Conservation (phyloP, 306 rosid species). For the Acacia acuminata region DNA sequence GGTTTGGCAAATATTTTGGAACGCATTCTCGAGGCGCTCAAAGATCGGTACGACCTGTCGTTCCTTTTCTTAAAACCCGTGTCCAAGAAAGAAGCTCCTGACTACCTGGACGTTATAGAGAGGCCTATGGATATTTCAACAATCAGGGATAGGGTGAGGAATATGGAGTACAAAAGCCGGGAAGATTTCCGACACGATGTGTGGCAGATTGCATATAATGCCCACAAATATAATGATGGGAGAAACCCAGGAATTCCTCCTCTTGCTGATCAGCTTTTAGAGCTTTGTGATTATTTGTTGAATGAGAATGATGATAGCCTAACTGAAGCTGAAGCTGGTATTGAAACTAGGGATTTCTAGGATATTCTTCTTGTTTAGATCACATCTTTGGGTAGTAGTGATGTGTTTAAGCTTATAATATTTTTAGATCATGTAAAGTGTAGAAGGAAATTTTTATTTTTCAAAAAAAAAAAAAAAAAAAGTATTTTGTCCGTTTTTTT, state of each 20-base stretch:
- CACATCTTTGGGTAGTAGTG: not conserved
- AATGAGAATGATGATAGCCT: slow-evolving; percentile 73
- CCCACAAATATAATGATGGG: slow-evolving; percentile 81
- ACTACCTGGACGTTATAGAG: slow-evolving; percentile 74
- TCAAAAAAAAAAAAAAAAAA: not conserved
- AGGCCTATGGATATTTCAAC: slow-evolving; percentile 91
- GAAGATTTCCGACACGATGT: slow-evolving; percentile 88
- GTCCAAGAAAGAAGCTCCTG: slow-evolving; percentile 91
- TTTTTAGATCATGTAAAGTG: slow-evolving; percentile 3
- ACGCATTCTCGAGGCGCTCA: slow-evolving; percentile 72
- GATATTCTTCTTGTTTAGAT: not conserved
- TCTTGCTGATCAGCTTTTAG: slow-evolving; percentile 86
- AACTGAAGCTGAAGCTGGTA: slow-evolving; percentile 90
- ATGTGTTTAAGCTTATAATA: not conserved
- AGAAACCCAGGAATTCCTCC: slow-evolving; percentile 95
- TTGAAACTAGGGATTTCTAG: slow-evolving; percentile 59
- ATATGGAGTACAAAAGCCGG: slow-evolving; percentile 84
- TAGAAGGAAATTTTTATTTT: not conserved
- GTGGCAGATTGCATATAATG: slow-evolving; percentile 82
- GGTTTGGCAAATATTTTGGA: slow-evolving; percentile 97
- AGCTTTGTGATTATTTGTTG: slow-evolving; percentile 81
- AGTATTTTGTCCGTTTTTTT: not conserved
- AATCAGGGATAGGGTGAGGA: slow-evolving; percentile 83
- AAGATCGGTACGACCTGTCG: slow-evolving; percentile 65
- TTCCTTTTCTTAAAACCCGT: slow-evolving; percentile 85